Percentiles rank a stretch among this genome's conserved stretches.
Evolutionary conservation across 139 green algal species (phyloP).

Genomic region (Chlamydomonas eustigma): DNA sequence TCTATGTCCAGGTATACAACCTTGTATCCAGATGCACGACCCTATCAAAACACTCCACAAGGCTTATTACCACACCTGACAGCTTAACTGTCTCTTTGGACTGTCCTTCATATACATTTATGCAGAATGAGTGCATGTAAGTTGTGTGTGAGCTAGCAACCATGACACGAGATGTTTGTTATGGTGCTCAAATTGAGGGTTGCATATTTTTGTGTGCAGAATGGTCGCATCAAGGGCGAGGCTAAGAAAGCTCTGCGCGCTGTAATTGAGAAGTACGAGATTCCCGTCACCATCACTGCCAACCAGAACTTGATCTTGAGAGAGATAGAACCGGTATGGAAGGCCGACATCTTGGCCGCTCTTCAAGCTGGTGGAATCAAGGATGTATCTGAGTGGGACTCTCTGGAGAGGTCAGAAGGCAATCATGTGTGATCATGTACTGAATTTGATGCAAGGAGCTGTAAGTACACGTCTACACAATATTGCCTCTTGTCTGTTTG

Average conservation of each 20-base stretch:
- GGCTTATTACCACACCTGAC: too few relatives aligned
- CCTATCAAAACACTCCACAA: too few relatives aligned
- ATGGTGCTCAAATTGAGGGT: neutral
- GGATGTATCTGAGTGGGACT: slow-evolving; percentile 70
- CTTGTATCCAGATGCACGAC: too few relatives aligned
- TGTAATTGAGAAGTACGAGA: slow-evolving; percentile 70
- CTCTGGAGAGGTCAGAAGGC: slow-evolving; percentile 50
- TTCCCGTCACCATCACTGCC: slow-evolving; percentile 64
- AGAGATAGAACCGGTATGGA: slow-evolving; percentile 82
- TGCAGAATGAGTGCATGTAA: too few relatives aligned
- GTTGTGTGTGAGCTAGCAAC: too few relatives aligned
- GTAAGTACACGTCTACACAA: too few relatives aligned
- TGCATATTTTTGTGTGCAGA: slow-evolving; percentile 37
- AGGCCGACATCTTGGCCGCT: slow-evolving; percentile 72
- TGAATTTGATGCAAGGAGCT: too few relatives aligned
- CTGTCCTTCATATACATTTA: too few relatives aligned
- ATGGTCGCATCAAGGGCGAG: slow-evolving; percentile 78
- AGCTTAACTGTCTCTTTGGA: neutral
- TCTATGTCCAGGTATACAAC: slow-evolving; percentile 89
- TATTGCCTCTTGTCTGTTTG: too few relatives aligned
- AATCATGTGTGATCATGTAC: too few relatives aligned
- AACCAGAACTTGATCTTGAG: slow-evolving; percentile 90
- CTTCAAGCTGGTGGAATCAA: slow-evolving; percentile 53
- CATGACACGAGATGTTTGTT: neutral
- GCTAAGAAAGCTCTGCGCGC: slow-evolving; percentile 77